phyloP scores from a whole-genome alignment of 495 filamentous ascomycete genomes.

The Penicillium canescens region DNA sequence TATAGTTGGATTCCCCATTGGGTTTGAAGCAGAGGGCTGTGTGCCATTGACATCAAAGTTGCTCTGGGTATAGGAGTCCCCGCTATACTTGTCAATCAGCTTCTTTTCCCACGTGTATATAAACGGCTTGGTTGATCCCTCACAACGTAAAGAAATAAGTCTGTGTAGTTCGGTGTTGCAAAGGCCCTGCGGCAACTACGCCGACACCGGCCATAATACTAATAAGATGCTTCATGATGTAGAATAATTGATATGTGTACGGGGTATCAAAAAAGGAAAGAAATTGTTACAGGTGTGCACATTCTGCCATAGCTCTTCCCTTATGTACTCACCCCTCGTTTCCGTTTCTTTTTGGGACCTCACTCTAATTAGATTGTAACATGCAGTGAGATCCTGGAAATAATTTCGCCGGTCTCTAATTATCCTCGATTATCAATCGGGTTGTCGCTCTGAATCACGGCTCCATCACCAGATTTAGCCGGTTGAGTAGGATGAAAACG shows the following conservation, averaged over 20 bases:
- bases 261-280: neutral
- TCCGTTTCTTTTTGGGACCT: no score
- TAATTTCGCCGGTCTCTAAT: no score
- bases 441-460: neutral
- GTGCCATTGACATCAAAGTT: constrained; percentile 63
- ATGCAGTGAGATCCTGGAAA: neutral
- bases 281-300: neutral
- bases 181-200: constrained; percentile 22
- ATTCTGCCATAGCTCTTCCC: neutral
- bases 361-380: neutral
- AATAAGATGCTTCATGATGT: constrained; percentile 17
- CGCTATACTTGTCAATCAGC: constrained; percentile 19
- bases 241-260: neutral
- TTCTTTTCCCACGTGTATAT: neutral
- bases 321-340: neutral
- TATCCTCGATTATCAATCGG: neutral
- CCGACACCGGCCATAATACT: constrained; percentile 17
- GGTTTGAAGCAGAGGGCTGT: constrained; percentile 63
- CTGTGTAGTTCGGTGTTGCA: constrained; percentile 6
- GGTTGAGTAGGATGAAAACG: neutral
- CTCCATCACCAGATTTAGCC: neutral
- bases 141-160: constrained; percentile 43
- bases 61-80: constrained; percentile 63
- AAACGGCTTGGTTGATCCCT: neutral
- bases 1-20: constrained; percentile 70